Evolutionary conservation across 164 flowering plant genomes (phyloP).

Genomic region (Chloranthus sessilifolius): DNA sequence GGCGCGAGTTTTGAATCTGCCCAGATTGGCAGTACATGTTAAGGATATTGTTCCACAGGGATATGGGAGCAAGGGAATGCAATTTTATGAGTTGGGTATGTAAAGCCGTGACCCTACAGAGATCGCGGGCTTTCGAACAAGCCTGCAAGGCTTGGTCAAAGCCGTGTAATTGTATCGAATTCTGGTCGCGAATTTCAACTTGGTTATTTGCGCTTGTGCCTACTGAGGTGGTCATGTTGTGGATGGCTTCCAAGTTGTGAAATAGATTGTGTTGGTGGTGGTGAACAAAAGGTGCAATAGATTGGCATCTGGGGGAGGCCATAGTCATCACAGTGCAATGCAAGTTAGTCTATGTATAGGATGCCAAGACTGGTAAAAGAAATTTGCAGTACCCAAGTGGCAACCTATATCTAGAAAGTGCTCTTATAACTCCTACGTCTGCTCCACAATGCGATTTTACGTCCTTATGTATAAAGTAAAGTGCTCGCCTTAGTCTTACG

Average conservation of each 20-base stretch:
- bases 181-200: background rate
- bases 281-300: no score
- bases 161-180: background rate
- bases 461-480: no score
- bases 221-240: constrained; percentile 1
- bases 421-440: no score
- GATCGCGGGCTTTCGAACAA: constrained; percentile 2
- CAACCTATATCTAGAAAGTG: no score
- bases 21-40: constrained; percentile 12
- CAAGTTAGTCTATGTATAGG: no score
- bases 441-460: no score
- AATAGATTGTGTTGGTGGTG: background rate
- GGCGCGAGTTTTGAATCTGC: background rate
- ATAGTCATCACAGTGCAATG: no score
- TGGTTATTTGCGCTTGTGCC: constrained; percentile 8
- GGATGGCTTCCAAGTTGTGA: constrained; percentile 5
- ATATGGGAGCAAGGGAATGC: constrained; percentile 7
- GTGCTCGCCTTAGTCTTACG: no score
- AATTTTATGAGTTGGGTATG: constrained; percentile 26
- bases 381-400: no score
- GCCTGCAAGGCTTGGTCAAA: constrained; percentile 10
- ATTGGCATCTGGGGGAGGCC: no score
- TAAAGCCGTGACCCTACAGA: background rate
- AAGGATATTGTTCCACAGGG: constrained; percentile 27
- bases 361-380: no score